Evolutionary conservation across 345 rosid genomes (phyloP).

Genomic region (Brassica carinata): DNA sequence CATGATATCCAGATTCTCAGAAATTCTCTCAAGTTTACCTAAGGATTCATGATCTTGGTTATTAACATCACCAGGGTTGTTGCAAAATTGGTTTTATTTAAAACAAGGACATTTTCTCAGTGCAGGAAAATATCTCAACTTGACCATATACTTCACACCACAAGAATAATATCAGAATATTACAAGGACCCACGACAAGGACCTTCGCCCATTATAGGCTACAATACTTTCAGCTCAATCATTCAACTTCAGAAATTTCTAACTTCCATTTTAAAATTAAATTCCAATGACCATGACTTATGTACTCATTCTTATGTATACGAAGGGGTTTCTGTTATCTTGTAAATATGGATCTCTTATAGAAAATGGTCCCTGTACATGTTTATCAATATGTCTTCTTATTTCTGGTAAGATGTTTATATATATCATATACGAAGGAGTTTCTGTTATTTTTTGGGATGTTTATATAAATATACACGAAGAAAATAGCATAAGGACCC

Average conservation of each 20-base stretch:
- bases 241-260: neutral
- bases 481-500: no score
- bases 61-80: neutral
- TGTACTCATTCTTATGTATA: neutral
- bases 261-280: neutral
- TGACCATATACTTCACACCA: neutral
- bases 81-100: neutral
- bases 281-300: neutral
- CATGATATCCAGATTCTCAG: constrained; percentile 15
- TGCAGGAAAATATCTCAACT: constrained; percentile 2
- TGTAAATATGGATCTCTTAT: no score
- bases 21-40: neutral
- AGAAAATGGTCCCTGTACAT: no score
- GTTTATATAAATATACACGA: no score
- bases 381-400: no score
- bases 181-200: constrained; percentile 20
- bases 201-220: neutral
- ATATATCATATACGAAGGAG: no score
- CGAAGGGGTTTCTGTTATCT: no score
- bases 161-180: neutral
- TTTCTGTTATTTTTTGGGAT: no score
- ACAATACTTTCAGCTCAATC: neutral
- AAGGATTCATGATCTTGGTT: constrained; percentile 17
- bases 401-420: no score
- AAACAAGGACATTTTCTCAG: neutral